Base-by-base conservation (phyloP, 768 basidiomycete genomes). In the Tulasnella sp. region DNA sequence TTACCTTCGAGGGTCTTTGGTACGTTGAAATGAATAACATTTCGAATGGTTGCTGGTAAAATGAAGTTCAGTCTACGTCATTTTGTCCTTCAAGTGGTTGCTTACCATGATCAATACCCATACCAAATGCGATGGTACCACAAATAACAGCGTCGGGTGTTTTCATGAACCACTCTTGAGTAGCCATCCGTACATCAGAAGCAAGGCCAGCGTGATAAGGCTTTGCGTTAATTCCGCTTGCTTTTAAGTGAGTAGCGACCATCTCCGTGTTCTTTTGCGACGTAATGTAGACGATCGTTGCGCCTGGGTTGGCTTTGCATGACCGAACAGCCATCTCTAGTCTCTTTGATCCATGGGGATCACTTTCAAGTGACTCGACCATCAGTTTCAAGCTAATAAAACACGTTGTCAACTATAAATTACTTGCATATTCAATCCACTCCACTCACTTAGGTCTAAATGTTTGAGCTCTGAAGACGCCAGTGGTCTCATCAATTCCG, bases 1-100 rank as follows among this genome's bases (percentile, higher is more conserved):
- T 55, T 71, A 53, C 68, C 67, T 57, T 74, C 72, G 4, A 73
- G 52, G 0, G 70, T 72, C 60, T 73, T 72, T 5, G 71, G 70
- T 60, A 72, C 63, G 57, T 61, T 63, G 3, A 70, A 55, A 49
- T 69, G 71, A 7, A 69, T 61, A 37, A 72, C 68, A 64, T 70
- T 53, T 5, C 48, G 40, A 44, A 57, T 55, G 49, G 48, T 28
- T 16, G 47, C 47, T 48, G 6, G 39, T 16, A 40, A n/a, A 22
- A 20, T 6, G 39, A 25, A 5, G 5, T 20, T 48, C 34, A 34
- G 28, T 9, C n/a, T n/a, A n/a, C n/a, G n/a, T 39, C 12, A 10
- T 20, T 3, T 8, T 34, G 28, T 9, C 33, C 25, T n/a, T 15
- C 19, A 55, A 45, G 9, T 1, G 37, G 4, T 4, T 1, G 39